phyloP scores from a whole-genome alignment of 202 grass and related monocot genomes.

The Bolboschoenoplectus hybrid region DNA sequence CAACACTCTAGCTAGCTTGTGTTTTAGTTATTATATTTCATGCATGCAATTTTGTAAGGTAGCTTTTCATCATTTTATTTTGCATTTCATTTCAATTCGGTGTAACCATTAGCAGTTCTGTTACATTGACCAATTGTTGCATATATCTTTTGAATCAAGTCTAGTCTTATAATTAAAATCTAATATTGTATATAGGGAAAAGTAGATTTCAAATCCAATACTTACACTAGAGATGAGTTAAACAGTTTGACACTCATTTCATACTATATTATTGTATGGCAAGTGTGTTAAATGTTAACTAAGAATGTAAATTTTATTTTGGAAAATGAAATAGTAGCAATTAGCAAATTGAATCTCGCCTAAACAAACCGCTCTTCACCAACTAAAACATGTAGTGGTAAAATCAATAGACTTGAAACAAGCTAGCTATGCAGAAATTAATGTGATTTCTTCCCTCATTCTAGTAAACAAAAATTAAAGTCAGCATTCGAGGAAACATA shows the following conservation, averaged over 20 bases:
- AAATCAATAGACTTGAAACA: no score
- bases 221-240: not conserved
- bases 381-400: no score
- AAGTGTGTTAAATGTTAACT: not conserved
- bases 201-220: not conserved
- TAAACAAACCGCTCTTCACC: no score
- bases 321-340: not conserved
- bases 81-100: no score
- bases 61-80: no score
- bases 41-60: not conserved
- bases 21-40: not conserved
- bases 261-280: not conserved
- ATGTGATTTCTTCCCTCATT: no score
- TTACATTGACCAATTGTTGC: no score
- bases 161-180: not conserved
- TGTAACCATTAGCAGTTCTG: no score
- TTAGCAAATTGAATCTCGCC: not conserved
- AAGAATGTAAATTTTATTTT: not conserved
- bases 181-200: not conserved
- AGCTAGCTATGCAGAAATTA: no score
- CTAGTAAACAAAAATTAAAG: no score
- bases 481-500: not conserved
- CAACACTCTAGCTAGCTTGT: not conserved
- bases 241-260: not conserved
- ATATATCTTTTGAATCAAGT: no score